Conservation (phyloP, 2,329 filamentous ascomycete species). For the Colletotrichum sp. region DNA sequence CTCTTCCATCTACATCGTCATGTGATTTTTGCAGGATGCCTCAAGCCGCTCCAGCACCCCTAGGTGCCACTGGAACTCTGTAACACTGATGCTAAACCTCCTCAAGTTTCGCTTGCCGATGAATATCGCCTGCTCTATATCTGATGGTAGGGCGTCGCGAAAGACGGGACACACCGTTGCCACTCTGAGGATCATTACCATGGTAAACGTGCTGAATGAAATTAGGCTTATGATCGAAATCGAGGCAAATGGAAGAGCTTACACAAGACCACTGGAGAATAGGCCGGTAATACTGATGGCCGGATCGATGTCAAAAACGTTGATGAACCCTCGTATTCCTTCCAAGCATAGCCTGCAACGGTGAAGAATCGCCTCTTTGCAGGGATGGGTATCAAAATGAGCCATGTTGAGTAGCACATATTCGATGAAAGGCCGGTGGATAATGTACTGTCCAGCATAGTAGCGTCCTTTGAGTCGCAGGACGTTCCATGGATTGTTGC, state of each 20-base stretch:
- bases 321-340: conserved; percentile 30
- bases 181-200: conserved; percentile 27
- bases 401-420: conserved; percentile 29
- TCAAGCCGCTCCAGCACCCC: conserved; percentile 23
- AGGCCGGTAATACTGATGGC: conserved; percentile 30
- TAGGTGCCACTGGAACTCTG: conserved; percentile 27
- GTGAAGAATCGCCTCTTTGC: conserved; percentile 24
- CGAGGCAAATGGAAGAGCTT: background rate
- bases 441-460: conserved; percentile 34
- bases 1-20: background rate
- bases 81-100: conserved; percentile 25
- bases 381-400: conserved; percentile 27
- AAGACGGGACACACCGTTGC: conserved; percentile 22
- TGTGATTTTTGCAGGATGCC: background rate
- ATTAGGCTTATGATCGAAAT: background rate
- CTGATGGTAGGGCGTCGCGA: conserved; percentile 16
- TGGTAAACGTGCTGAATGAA: conserved; percentile 27
- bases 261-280: conserved; percentile 35
- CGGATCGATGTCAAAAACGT: conserved; percentile 29
- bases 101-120: conserved; percentile 24
- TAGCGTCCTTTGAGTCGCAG: conserved; percentile 30
- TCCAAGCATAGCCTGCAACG: conserved; percentile 27
- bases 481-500: conserved; percentile 35
- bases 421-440: conserved; percentile 33
- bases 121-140: conserved; percentile 23